These are phyloP conservation scores for Colletotrichum liaoningense DNA, from an alignment of 2,329 filamentous ascomycete species.

Conservation along the genomic window DNA sequence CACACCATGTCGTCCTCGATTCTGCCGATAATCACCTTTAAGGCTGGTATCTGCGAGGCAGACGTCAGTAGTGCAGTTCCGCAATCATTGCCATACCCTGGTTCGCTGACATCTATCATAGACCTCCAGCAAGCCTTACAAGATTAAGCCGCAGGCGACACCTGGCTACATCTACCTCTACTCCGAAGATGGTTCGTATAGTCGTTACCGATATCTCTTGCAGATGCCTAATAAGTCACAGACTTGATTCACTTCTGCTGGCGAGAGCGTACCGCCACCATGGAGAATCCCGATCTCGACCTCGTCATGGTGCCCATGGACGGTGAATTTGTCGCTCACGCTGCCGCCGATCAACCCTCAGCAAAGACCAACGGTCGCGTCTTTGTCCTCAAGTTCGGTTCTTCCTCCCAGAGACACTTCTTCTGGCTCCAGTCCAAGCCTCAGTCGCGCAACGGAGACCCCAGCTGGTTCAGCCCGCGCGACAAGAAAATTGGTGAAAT, in stretches of 20 bases:
- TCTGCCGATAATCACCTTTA: conserved; percentile 91
- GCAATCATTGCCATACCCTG: conserved; percentile 2
- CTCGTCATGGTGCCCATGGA: conserved; percentile 94
- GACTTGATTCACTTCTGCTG: conserved; percentile 97
- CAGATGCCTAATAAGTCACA: conserved; percentile 45
- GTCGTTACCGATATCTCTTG: background rate
- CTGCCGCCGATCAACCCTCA: conserved; percentile 62
- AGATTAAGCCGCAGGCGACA: conserved; percentile 77
- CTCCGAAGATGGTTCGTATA: conserved; percentile 80
- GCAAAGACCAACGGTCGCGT: conserved; percentile 87
- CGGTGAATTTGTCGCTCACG: conserved; percentile 86
- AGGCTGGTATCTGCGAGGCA: conserved; percentile 89
- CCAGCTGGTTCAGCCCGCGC: conserved; percentile 83
- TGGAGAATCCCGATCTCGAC: conserved; percentile 84
- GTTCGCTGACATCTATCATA: conserved; percentile 41
- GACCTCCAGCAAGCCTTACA: conserved; percentile 69
- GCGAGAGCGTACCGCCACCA: conserved; percentile 79
- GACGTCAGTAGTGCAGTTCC: conserved; percentile 70
- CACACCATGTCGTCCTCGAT: conserved; percentile 74
- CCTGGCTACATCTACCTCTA: conserved; percentile 94
- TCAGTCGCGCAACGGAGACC: conserved; percentile 75
- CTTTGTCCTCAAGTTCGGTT: conserved; percentile 92
- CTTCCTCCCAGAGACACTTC: conserved; percentile 88
- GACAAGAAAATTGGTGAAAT: conserved; percentile 91
- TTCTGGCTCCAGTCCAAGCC: conserved; percentile 97